Evolutionary conservation across 139 green algal genomes (phyloP), one percentile per base, ranked within the genome.

Genomic region (Pycnococcus provasolii): DNA sequence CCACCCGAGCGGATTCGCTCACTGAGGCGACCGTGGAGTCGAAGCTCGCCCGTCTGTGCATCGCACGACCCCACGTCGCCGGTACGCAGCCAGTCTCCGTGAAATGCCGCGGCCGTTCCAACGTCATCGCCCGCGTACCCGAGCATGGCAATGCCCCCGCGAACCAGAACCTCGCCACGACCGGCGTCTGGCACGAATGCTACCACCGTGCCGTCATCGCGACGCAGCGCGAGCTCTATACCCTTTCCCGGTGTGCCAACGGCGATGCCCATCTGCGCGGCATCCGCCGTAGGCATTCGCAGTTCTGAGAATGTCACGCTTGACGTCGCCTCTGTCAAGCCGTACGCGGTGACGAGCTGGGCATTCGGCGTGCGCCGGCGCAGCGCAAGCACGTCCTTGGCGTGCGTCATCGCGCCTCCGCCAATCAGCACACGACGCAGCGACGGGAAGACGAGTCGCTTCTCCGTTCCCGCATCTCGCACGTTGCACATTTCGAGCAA

Each of bases 251-350:
- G 26, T 44, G 5, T 37, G 6, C 42, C 54, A 6, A 37, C 6
- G 8, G 5, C 6, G 4, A 41, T n/a, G 26, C 37, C 2, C 37
- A 26, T 58, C 52, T 41, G 26, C 2, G 26, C 52, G 4, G 37
- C 37, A 58, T 58, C 2, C 2, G 52, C 37, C 26, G 26, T 26
- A 26, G 26, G 26, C 26, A 26, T 26, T 26, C 26, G 26, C 2
- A 58, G 37, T 2, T 58, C 52, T 1, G 39, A 5, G 39, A 51
- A 64, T 3, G 58, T 47, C 39, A 64, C 41, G 11, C 11, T 42
- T 47, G 58, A 64, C 3, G 58, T 51, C 58, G 58, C 39, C 41
- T 64, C 58, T 39, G 58, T 45, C 58, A 64, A 53, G 37, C 58
- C 58, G 58, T 64, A 64, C 58, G 58, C 41, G 43, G 39, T 51